Conservation (phyloP, 768 basidiomycete genomes). For the Russula compacta region DNA sequence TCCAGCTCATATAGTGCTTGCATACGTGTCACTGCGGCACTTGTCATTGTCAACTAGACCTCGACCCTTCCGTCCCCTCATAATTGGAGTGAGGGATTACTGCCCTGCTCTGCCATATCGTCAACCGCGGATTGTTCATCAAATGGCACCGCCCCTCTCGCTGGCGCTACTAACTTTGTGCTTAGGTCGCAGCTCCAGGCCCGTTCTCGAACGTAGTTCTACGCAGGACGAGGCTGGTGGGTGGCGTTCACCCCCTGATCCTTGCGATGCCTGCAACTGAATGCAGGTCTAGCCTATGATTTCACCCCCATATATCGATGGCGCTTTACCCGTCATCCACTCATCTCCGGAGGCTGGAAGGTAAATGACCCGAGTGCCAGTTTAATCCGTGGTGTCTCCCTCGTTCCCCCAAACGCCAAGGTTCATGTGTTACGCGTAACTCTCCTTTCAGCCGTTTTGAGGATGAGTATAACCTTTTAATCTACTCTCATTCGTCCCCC, state of each 20-base stretch:
- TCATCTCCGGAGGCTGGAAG: not conserved
- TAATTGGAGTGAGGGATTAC: slow-evolving; percentile 8
- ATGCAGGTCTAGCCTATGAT: not conserved
- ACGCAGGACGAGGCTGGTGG: not conserved
- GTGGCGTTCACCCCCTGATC: not conserved
- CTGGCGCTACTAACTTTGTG: not conserved
- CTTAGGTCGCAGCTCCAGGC: not conserved
- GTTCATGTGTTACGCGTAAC: not conserved
- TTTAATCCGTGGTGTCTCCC: not conserved
- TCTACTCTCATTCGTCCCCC: not conserved
- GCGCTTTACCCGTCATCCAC: not conserved
- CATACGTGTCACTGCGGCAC: slow-evolving; percentile 4
- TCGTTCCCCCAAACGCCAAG: not conserved
- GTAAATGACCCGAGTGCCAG: not conserved
- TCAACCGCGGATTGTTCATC: not conserved
- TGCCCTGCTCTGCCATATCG: not conserved
- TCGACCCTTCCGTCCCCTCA: not conserved
- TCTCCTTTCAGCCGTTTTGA: not conserved
- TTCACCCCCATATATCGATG: not conserved
- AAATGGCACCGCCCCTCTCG: not conserved
- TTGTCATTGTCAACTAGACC: not conserved
- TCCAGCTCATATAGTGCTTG: not conserved
- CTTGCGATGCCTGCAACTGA: not conserved
- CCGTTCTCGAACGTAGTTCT: not conserved
- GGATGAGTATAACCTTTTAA: not conserved